These are phyloP conservation scores for Coprinellus aureogranulatus DNA, from an alignment of 768 basidiomycete species.

Conservation along the genomic window DNA sequence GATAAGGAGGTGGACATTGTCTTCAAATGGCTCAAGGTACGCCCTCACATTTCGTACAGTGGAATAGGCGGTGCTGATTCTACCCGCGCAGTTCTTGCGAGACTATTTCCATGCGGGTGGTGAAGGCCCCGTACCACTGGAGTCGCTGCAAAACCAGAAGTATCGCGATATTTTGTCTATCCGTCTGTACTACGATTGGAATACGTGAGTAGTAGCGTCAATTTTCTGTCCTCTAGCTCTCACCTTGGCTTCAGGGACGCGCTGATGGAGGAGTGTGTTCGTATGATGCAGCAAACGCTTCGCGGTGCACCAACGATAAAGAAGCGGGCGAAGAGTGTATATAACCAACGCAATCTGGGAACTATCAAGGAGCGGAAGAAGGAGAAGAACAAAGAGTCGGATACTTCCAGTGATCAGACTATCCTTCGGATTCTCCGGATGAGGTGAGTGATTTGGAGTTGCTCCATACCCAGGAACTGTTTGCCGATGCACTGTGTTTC, in stretches of 20 bases:
- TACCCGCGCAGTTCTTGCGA: constrained; percentile 66
- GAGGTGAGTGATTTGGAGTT: constrained; percentile 52
- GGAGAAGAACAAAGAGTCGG: constrained; percentile 83
- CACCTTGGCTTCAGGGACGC: constrained; percentile 52
- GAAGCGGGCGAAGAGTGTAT: constrained; percentile 91
- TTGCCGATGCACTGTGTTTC: constrained; percentile 1
- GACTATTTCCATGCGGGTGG: constrained; percentile 96
- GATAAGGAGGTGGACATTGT: constrained; percentile 98
- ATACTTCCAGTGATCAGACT: constrained; percentile 78
- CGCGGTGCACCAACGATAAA: constrained; percentile 72
- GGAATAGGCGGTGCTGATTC: background rate
- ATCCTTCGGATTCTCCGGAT: constrained; percentile 94
- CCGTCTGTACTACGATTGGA: constrained; percentile 95
- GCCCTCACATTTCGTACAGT: background rate
- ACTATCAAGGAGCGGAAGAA: constrained; percentile 93
- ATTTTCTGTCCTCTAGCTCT: background rate
- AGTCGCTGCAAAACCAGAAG: constrained; percentile 88
- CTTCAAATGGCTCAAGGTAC: constrained; percentile 96
- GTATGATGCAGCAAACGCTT: constrained; percentile 88
- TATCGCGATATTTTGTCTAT: constrained; percentile 90
- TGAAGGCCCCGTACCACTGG: constrained; percentile 85
- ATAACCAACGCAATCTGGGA: constrained; percentile 88
- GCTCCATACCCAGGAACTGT: background rate
- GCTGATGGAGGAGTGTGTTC: constrained; percentile 92
- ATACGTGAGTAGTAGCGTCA: constrained; percentile 64